Base-by-base conservation (phyloP, 192 early-diverging fungal species). In the Entomortierella beljakovae region DNA sequence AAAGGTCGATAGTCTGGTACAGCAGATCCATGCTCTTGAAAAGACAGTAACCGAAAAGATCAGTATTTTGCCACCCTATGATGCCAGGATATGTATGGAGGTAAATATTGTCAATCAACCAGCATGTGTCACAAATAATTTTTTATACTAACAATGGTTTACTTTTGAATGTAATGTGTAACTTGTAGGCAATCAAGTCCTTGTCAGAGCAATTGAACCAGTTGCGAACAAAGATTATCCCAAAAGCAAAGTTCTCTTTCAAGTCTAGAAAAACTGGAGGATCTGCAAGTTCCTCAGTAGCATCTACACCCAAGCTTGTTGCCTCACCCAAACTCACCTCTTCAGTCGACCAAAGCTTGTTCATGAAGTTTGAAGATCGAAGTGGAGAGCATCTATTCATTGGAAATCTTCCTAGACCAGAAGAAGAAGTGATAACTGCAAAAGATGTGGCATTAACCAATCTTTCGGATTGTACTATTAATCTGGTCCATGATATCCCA, bases 201-300 rank as follows among this genome's bases (percentile, higher is more conserved):
- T 71, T 88, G 61, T 82, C 57, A 15, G 80, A 80, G 46, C 68
- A 68, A 28, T 59, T 87, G 23, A 80, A 69, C 26, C 71, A 56
- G 1, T 64, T 77, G 58, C 63, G 81, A 34, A 58, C 80, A 6
- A 70, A 81, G 50, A 61, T 88, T 22, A 72, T 81, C 4, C 89
- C 89, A 5, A 91, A 89, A 42, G 54, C 76, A 25, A 91, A 91
- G 68, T 93, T 93, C 57, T 90, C 92, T 1, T 92, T 92, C 79
- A 90, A 91, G 71, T 85, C 84, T 11, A 75, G 86, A 35, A 84
- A 81, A 31, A 42, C 67, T 13, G 49, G 70, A 15, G 33, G 16
- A 3, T 63, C 46, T 49, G 20, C 50, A 22, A 23, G 61, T 34
- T 34, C 25, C 16, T n/a, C 67, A 26, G 26, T 33, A 40, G 26